Evolutionary conservation across 2,329 filamentous ascomycete species (phyloP), one percentile per base, ranked within the genome.

Genomic region (Sporothrix curviconia): DNA sequence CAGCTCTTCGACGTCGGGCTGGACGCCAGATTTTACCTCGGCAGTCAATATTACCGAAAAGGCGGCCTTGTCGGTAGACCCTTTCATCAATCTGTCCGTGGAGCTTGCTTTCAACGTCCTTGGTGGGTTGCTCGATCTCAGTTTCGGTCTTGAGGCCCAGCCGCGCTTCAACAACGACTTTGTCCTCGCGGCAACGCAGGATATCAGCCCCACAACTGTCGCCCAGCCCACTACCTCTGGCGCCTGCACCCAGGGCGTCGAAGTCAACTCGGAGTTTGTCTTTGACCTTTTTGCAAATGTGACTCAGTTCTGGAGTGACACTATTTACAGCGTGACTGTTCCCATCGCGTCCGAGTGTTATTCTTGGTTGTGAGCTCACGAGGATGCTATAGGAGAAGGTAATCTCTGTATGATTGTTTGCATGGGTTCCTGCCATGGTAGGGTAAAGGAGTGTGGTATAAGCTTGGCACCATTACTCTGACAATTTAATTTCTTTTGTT

Each of bases 331-430:
- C 43, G 61, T 65, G 3, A 60, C 59, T 9, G 60, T 68, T 4
- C 65, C 66, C 3, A 64, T 68, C 39, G 66, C 63, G 5, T 58
- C 65, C 36, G 54, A 65, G 60, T 68, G 66, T 52, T 67, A 67
- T 52, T 8, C 44, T 7, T 47, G 44, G 44, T 12, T 47, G 44
- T 47, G 30, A 12, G n/a, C 3, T 34, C 14, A 34, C 32, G 7
- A 7, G 7, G 32, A 34, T n/a, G n/a, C n/a, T n/a, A n/a, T n/a
- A n/a, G n/a, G n/a, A n/a, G n/a, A n/a, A n/a, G n/a, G n/a, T n/a
- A n/a, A n/a, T n/a, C n/a, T n/a, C n/a, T n/a, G n/a, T n/a, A n/a
- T n/a, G n/a, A n/a, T n/a, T n/a, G n/a, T n/a, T n/a, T n/a, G n/a
- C n/a, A n/a, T n/a, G n/a, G n/a, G n/a, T n/a, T n/a, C n/a, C n/a